Evolutionary conservation across 2,329 filamentous ascomycete genomes (phyloP).

Genomic region (Thielaviopsis ethacetica): DNA sequence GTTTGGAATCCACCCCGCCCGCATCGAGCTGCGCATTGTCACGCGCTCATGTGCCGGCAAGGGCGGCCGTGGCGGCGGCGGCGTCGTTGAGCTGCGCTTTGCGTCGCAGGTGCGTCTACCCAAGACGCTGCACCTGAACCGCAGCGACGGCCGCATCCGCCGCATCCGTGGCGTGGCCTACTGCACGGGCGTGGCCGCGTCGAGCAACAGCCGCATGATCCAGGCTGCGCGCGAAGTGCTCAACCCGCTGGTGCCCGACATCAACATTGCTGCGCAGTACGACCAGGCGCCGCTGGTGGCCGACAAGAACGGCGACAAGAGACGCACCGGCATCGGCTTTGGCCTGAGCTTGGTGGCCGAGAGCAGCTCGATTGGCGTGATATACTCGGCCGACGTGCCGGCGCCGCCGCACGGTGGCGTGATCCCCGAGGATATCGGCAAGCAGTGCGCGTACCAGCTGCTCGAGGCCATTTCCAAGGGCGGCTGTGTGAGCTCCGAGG

Average conservation of each 20-base stretch:
- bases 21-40: constrained; percentile 74
- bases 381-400: constrained; percentile 76
- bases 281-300: constrained; percentile 45
- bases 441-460: constrained; percentile 73
- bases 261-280: constrained; percentile 74
- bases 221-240: constrained; percentile 74
- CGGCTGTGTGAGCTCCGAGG: constrained; percentile 61
- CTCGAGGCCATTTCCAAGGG: constrained; percentile 69
- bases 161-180: constrained; percentile 87
- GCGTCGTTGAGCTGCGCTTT: constrained; percentile 85
- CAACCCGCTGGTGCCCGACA: constrained; percentile 73
- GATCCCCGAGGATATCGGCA: constrained; percentile 80
- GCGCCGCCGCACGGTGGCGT: constrained; percentile 63
- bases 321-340: constrained; percentile 72
- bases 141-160: constrained; percentile 72
- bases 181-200: constrained; percentile 76
- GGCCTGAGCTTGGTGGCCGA: constrained; percentile 84
- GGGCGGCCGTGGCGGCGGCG: constrained; percentile 65
- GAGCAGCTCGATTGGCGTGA: constrained; percentile 60
- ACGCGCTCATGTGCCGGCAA: constrained; percentile 62
- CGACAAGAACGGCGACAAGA: constrained; percentile 36
- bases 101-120: constrained; percentile 85
- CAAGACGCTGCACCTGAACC: constrained; percentile 76
- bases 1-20: constrained; percentile 66
- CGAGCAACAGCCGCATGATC: constrained; percentile 92